Evolutionary conservation across 257 asterid species (phyloP).

Genomic region (Solanum peruvianum): DNA sequence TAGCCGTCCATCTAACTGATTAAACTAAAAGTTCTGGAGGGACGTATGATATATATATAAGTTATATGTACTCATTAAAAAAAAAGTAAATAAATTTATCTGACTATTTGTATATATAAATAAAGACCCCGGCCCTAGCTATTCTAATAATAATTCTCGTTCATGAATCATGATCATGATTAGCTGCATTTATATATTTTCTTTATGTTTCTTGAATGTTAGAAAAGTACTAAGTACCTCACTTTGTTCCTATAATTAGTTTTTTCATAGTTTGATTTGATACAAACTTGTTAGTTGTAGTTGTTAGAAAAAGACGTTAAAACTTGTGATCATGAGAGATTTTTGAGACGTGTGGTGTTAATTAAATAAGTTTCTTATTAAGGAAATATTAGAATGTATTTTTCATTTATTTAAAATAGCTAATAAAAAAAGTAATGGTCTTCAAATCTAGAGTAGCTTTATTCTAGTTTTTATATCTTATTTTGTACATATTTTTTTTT

Average conservation of each 20-base stretch:
- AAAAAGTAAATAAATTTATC: too few relatives aligned
- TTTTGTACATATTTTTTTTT: not conserved
- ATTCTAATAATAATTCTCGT: not conserved
- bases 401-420: not conserved
- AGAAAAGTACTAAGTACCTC: not conserved
- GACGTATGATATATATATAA: not conserved
- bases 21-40: not conserved
- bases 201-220: not conserved
- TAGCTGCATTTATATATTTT: not conserved
- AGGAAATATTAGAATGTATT: too few relatives aligned
- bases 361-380: too few relatives aligned
- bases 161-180: not conserved
- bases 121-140: not conserved
- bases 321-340: not conserved
- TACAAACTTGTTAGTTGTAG: not conserved
- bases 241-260: not conserved
- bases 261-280: not conserved
- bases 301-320: too few relatives aligned
- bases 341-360: not conserved
- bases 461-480: not conserved
- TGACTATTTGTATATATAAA: not conserved
- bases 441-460: too few relatives aligned
- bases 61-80: too few relatives aligned
- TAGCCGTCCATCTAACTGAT: not conserved
- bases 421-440: not conserved